Conservation (phyloP, 768 basidiomycete species). For the Phylloporus scabripes region DNA sequence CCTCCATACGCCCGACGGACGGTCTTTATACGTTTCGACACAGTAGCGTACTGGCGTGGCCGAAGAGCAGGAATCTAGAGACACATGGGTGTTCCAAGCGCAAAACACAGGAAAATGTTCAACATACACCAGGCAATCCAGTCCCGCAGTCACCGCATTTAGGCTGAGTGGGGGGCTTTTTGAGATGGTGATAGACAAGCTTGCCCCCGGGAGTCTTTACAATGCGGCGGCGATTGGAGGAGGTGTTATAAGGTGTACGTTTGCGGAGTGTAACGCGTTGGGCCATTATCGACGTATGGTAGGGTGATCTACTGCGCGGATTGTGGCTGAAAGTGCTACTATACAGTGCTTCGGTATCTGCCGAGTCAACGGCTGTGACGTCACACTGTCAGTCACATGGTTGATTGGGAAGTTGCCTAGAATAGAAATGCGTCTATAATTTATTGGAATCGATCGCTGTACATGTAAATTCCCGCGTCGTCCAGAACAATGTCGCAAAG, state of each 20-base stretch:
- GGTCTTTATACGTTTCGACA: conserved; percentile 97
- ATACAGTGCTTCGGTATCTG: conserved; percentile 17
- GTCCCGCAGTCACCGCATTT: conserved; percentile 99
- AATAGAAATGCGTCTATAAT: neutral
- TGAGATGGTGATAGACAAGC: conserved; percentile 96
- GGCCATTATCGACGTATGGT: conserved; percentile 50
- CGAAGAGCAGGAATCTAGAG: conserved; percentile 88
- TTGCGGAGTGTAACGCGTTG: conserved; percentile 99
- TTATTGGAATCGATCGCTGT: conserved; percentile 1
- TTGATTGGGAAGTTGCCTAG: conserved; percentile 4
- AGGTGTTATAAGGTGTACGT: conserved; percentile 97
- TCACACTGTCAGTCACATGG: neutral
- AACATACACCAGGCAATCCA: conserved; percentile 89
- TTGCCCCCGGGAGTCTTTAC: conserved; percentile 98
- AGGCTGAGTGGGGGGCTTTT: conserved; percentile 86
- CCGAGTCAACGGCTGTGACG: conserved; percentile 1
- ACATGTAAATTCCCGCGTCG: neutral
- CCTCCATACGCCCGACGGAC: conserved; percentile 96
- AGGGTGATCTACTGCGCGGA: neutral
- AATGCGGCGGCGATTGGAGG: conserved; percentile 89
- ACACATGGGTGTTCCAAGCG: neutral
- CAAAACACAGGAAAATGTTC: neutral
- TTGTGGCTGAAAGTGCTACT: conserved; percentile 23
- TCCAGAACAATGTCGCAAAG: conserved; percentile 13
- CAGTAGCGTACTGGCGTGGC: conserved; percentile 90